These are phyloP conservation scores for Suillus americanus DNA, from an alignment of 768 basidiomycete genomes.

Conservation along the genomic window DNA sequence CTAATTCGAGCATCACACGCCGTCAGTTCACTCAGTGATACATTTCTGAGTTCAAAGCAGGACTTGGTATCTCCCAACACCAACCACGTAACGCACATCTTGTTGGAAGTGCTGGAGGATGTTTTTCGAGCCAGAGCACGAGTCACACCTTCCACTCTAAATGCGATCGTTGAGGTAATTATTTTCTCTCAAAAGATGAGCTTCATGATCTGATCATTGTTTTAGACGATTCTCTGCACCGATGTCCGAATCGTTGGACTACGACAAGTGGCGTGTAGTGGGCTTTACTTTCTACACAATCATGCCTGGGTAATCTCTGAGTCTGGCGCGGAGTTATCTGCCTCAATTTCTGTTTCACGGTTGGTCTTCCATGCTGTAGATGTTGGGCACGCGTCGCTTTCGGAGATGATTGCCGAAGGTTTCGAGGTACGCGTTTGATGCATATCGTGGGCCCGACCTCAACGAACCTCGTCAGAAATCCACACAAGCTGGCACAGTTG, in stretches of 20 bases:
- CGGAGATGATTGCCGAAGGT: slow-evolving; percentile 35
- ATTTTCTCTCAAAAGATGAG: not conserved
- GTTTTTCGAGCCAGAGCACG: slow-evolving; percentile 54
- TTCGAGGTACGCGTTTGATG: slow-evolving; percentile 33
- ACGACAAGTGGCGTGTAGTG: slow-evolving; percentile 43
- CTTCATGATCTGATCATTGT: slow-evolving; percentile 7
- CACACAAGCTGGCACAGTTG: slow-evolving; percentile 33
- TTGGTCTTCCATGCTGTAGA: slow-evolving; percentile 50
- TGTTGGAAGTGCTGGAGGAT: slow-evolving; percentile 55
- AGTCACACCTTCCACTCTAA: slow-evolving; percentile 47
- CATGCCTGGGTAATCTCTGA: slow-evolving; percentile 46
- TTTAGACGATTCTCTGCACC: slow-evolving; percentile 31
- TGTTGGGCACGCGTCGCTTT: slow-evolving; percentile 42
- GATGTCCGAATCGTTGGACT: slow-evolving; percentile 27
- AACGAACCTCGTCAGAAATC: slow-evolving; percentile 30
- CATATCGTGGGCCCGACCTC: not conserved
- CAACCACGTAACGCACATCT: slow-evolving; percentile 34
- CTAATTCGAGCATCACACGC: slow-evolving; percentile 29
- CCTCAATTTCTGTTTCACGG: slow-evolving; percentile 50
- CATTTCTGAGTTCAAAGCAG: slow-evolving; percentile 17
- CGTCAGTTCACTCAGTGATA: slow-evolving; percentile 44
- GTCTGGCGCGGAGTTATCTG: slow-evolving; percentile 51
- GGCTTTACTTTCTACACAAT: slow-evolving; percentile 52
- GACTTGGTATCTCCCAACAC: not conserved
- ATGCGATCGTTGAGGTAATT: slow-evolving; percentile 53